Conservation (phyloP, 2,329 filamentous ascomycete species). For the Penicillium sp. region DNA sequence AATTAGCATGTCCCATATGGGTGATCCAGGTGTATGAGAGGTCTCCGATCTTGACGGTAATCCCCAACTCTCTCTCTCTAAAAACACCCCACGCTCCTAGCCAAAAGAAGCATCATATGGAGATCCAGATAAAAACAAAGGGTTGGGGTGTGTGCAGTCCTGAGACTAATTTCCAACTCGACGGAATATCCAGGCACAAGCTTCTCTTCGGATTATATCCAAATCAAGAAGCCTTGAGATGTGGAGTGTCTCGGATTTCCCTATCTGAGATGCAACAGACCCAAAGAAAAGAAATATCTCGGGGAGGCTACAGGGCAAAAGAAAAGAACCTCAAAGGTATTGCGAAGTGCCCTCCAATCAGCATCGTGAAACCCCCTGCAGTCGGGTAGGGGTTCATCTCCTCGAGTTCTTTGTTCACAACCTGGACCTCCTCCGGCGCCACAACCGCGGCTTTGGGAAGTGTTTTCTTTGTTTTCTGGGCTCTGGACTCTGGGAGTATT, state of each 20-base stretch:
- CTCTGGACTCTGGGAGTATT: background rate
- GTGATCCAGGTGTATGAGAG: too few species aligned
- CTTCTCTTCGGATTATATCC: constrained; percentile 11
- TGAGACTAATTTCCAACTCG: constrained; percentile 10
- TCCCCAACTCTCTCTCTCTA: too few species aligned
- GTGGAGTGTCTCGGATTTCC: constrained; percentile 4
- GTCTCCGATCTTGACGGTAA: too few species aligned
- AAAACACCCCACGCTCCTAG: too few species aligned
- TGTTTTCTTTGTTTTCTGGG: constrained; percentile 16
- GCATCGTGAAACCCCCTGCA: constrained; percentile 8
- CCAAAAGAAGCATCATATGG: too few species aligned
- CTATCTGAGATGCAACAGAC: background rate
- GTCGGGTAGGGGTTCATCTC: constrained; percentile 4
- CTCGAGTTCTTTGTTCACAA: constrained; percentile 19
- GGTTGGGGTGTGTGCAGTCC: constrained; percentile 4
- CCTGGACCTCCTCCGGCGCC: constrained; percentile 15
- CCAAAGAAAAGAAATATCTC: background rate
- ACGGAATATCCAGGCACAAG: constrained; percentile 9
- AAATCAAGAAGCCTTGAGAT: background rate
- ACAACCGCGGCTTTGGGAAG: constrained; percentile 9
- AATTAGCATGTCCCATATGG: too few species aligned
- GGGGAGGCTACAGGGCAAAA: background rate
- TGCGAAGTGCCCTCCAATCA: constrained; percentile 9
- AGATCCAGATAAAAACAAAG: background rate
- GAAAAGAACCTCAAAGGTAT: background rate